phyloP scores from a whole-genome alignment of 1,284 basidiomycete species.

The Ustilago tritici region DNA sequence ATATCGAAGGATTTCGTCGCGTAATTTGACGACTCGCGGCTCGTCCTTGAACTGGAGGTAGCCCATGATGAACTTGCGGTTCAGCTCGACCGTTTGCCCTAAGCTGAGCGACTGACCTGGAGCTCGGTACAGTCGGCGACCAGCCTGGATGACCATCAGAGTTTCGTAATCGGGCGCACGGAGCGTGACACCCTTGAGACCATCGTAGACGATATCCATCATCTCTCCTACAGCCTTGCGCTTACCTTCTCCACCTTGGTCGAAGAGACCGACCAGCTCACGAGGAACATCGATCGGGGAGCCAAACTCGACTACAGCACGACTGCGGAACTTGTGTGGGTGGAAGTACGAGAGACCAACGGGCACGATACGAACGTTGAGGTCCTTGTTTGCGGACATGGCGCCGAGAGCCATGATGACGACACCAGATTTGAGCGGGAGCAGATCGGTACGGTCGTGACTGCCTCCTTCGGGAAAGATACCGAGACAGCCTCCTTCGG shows the following conservation, averaged over 20 bases:
- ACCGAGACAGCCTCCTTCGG: slow-evolving; percentile 81
- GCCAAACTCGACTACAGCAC: slow-evolving; percentile 93
- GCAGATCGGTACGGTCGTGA: slow-evolving; percentile 69
- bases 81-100: slow-evolving; percentile 96
- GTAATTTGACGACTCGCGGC: slow-evolving; percentile 85
- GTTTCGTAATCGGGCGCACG: slow-evolving; percentile 98
- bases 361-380: slow-evolving; percentile 68
- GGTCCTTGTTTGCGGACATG: slow-evolving; percentile 66
- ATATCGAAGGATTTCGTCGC: slow-evolving; percentile 88
- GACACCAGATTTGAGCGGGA: slow-evolving; percentile 69
- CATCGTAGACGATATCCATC: slow-evolving; percentile 92
- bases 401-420: slow-evolving; percentile 70
- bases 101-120: slow-evolving; percentile 94
- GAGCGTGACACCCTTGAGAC: slow-evolving; percentile 95
- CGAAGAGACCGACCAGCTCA: slow-evolving; percentile 89
- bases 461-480: slow-evolving; percentile 69
- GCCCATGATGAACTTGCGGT: slow-evolving; percentile 92
- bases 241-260: slow-evolving; percentile 88
- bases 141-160: slow-evolving; percentile 97
- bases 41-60: slow-evolving; percentile 93
- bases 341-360: slow-evolving; percentile 70
- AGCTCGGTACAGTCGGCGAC: slow-evolving; percentile 90
- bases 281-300: slow-evolving; percentile 86
- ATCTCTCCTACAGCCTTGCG: slow-evolving; percentile 89
- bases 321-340: slow-evolving; percentile 69